Base-by-base conservation (phyloP, 129 eudicot species). In the carrot (Daucus carota) region DNA sequence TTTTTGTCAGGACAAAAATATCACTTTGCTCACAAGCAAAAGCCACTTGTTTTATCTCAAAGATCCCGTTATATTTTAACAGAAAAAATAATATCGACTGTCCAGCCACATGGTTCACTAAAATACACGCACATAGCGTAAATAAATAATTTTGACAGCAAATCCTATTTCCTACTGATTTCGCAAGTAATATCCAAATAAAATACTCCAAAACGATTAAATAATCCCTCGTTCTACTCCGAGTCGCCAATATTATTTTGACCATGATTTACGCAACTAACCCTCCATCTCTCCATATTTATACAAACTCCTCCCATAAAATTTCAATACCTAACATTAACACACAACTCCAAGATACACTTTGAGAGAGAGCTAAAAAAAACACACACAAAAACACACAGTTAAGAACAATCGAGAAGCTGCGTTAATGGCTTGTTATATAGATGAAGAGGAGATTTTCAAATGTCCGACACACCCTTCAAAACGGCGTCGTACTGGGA, bases 401-500 rank as follows among this genome's bases (percentile, higher is more conserved):
- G 1, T 22, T 9, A 52, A 52, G 62, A 50, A 50, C 26, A 50
- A 50, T 20, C 26, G 20, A 54, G 62, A 22, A 8, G 62, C 62
- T 18, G 28, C 26, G 13, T 52, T 6, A 29, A 63, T 63, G 97
- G 96, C 96, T 63, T 73, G 77, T 46, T 88, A 86, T 81, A 26
- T 76, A 26, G 90, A 83, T 14, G 98, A 92, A 80, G 96, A 85
- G n/a, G 84, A 88, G n/a, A 78, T 83, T 0, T 90, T 84, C 82
- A 92, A 88, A 82, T 92, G 98, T 22, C 85, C 83, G 48, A 85
- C 87, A 38, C 98, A 92, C 78, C 96, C 96, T 43, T 80, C 90
- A 5, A 88, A 88, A 76, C 84, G 93, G 22, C 89, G 89, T 8
- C 86, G 87, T 18, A 88, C 63, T 73, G 98, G 98, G 1, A 80